These are phyloP conservation scores for Russula vinacea DNA, from an alignment of 768 basidiomycete genomes.

Conservation along the genomic window DNA sequence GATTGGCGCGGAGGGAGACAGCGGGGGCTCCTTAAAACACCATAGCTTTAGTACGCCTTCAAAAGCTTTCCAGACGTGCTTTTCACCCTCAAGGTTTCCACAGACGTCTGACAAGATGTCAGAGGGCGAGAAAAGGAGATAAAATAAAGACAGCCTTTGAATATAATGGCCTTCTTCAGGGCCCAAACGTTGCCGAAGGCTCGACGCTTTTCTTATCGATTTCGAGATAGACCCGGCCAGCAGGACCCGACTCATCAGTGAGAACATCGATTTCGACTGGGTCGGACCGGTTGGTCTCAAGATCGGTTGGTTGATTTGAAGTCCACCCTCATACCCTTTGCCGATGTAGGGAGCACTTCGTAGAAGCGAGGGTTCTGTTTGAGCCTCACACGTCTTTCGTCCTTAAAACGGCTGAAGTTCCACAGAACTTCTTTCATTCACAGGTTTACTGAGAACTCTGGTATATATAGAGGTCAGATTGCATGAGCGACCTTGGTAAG, in stretches of 20 bases:
- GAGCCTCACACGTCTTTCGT: constrained; percentile 9
- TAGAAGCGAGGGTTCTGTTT: constrained; percentile 24
- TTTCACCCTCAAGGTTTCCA: constrained; percentile 6
- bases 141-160: constrained; percentile 4
- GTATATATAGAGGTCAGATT: not conserved
- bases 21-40: not conserved
- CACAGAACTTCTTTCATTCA: constrained; percentile 15
- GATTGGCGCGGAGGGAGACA: not conserved
- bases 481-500: not conserved
- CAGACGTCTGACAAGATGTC: not conserved
- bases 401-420: constrained; percentile 20
- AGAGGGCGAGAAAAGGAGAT: not conserved
- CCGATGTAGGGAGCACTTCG: not conserved
- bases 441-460: constrained; percentile 10
- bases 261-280: constrained; percentile 16
- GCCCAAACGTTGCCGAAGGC: constrained; percentile 18
- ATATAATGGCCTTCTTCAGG: constrained; percentile 1
- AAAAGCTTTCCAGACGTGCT: not conserved
- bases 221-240: constrained; percentile 18
- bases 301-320: too few relatives aligned
- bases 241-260: not conserved
- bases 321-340: not conserved
- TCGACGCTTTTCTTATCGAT: not conserved
- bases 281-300: too few relatives aligned
- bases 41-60: not conserved